Conservation (phyloP, 768 basidiomycete genomes). For the Tulasnella sp. region DNA sequence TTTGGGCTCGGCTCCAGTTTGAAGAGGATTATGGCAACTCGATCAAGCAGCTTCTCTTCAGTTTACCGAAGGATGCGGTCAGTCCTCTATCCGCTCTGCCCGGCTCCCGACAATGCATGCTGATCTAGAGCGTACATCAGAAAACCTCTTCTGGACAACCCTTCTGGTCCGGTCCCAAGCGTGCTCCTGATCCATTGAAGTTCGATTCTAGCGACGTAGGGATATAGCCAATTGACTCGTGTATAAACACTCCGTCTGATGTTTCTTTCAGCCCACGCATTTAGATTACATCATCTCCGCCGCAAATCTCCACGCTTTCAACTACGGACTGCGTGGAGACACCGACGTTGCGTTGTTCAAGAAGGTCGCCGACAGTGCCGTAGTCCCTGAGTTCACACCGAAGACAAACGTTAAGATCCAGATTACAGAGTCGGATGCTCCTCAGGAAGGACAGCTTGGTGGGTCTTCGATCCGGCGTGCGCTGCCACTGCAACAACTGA, state of each 20-base stretch:
- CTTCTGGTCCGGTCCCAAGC: slow-evolving; percentile 99
- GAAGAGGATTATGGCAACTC: slow-evolving; percentile 90
- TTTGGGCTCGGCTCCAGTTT: slow-evolving; percentile 93
- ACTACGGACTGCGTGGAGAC: slow-evolving; percentile 92
- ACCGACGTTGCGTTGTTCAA: slow-evolving; percentile 71
- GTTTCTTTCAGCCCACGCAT: slow-evolving; percentile 51
- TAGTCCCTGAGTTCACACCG: slow-evolving; percentile 89
- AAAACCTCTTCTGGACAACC: slow-evolving; percentile 83
- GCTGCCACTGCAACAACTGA: background rate
- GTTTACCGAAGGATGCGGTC: slow-evolving; percentile 87
- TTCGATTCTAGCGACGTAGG: slow-evolving; percentile 85
- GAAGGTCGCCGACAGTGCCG: slow-evolving; percentile 72
- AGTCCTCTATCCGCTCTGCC: slow-evolving; percentile 19
- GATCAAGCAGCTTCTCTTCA: slow-evolving; percentile 87
- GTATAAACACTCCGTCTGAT: slow-evolving; percentile 6
- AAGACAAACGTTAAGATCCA: slow-evolving; percentile 89
- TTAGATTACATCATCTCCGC: slow-evolving; percentile 84
- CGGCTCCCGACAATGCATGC: background rate
- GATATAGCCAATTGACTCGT: slow-evolving; percentile 17
- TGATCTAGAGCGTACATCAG: slow-evolving; percentile 24
- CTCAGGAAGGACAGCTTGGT: slow-evolving; percentile 44
- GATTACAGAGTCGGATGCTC: slow-evolving; percentile 86
- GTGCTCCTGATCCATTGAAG: slow-evolving; percentile 82
- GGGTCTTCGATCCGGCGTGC: slow-evolving; percentile 23
- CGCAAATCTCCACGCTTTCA: slow-evolving; percentile 94